phyloP scores from a whole-genome alignment of 2,329 filamentous ascomycete species.

The Nothopassalora personata region DNA sequence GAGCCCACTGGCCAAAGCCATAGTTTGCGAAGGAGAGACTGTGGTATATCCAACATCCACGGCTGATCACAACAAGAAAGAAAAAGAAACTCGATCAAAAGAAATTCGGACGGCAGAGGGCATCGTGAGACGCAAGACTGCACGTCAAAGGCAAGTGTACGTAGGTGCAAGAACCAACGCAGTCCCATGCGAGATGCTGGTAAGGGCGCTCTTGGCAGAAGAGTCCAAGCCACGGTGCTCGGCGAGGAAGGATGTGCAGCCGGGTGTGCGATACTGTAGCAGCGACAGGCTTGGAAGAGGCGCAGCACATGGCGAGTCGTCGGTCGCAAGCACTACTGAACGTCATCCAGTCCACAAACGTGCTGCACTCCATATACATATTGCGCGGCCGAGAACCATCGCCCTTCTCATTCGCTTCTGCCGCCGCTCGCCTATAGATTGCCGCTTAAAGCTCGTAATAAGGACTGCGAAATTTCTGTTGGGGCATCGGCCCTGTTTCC shows the following conservation, averaged over 20 bases:
- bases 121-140: not conserved
- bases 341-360: not conserved
- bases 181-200: not conserved
- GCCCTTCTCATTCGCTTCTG: not conserved
- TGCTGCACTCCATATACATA: not conserved
- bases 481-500: not conserved
- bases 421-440: not conserved
- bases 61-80: not conserved
- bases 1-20: slow-evolving; percentile 12
- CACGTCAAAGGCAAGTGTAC: not conserved
- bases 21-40: slow-evolving; percentile 1
- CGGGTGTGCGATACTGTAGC: not conserved
- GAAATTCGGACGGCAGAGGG: not conserved
- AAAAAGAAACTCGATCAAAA: not conserved
- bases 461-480: not conserved
- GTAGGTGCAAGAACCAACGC: not conserved
- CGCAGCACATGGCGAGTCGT: not conserved
- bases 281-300: not conserved
- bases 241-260: not conserved
- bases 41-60: not conserved
- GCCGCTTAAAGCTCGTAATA: not conserved
- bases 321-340: not conserved
- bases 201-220: not conserved
- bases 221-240: not conserved
- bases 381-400: not conserved